Percentiles rank a stretch among this genome's conserved stretches.
Conservation (phyloP, 495 filamentous ascomycete genomes). For the Aspergillus coremiiformis region DNA sequence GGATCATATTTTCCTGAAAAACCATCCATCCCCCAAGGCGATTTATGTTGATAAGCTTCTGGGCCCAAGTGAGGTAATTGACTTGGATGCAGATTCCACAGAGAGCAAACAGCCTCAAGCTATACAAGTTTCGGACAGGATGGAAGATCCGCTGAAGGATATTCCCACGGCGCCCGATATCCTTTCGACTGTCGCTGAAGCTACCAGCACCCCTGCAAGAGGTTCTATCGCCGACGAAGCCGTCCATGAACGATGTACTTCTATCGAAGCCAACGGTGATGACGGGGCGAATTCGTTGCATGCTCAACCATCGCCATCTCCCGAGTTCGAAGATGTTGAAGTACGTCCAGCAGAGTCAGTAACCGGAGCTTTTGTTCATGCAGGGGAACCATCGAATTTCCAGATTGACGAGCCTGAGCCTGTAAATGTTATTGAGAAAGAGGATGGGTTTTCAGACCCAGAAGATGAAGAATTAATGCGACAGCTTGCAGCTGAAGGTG, state of each 20-base stretch:
- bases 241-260: neutral
- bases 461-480: constrained; percentile 85
- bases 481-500: constrained; percentile 78
- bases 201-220: neutral
- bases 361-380: neutral
- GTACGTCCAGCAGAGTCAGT: neutral
- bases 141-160: neutral
- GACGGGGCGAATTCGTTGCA: neutral
- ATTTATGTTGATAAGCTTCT: constrained; percentile 39
- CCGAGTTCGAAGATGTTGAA: constrained; percentile 22
- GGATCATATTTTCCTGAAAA: constrained; percentile 33
- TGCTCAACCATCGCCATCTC: constrained; percentile 37
- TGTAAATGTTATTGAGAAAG: constrained; percentile 27
- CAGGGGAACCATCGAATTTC: constrained; percentile 3
- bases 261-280: neutral
- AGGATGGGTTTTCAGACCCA: constrained; percentile 64
- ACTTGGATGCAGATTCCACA: constrained; percentile 33
- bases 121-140: neutral
- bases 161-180: neutral
- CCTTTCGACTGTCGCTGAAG: neutral
- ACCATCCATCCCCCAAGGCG: constrained; percentile 34
- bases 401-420: constrained; percentile 20
- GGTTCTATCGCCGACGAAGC: neutral
- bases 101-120: constrained; percentile 3
- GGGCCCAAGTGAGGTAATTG: constrained; percentile 32